Evolutionary conservation across 768 basidiomycete genomes (phyloP).

Genomic region (Amanita pallidorosea): DNA sequence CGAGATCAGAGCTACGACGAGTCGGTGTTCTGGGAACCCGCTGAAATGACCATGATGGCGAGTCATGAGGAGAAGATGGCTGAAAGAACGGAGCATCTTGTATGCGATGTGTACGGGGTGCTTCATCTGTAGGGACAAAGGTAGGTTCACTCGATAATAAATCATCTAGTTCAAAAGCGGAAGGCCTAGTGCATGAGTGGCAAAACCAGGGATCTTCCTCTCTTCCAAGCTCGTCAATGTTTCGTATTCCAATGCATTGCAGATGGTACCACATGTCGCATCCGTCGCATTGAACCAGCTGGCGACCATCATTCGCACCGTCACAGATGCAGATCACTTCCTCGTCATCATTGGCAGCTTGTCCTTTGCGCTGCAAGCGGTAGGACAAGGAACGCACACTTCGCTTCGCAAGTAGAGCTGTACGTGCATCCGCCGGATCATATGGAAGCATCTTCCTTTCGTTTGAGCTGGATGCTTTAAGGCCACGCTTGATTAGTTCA

Average conservation of each 20-base stretch:
- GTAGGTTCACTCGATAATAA: slow-evolving; percentile 45
- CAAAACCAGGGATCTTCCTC: slow-evolving; percentile 82
- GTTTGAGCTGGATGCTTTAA: slow-evolving; percentile 15
- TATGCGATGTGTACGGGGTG: slow-evolving; percentile 25
- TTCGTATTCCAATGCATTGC: slow-evolving; percentile 63
- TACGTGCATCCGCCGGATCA: slow-evolving; percentile 70
- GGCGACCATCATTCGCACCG: slow-evolving; percentile 59
- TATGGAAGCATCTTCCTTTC: slow-evolving; percentile 33
- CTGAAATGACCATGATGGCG: slow-evolving; percentile 42
- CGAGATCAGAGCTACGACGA: slow-evolving; percentile 23
- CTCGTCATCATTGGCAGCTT: slow-evolving; percentile 20
- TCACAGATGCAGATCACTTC: slow-evolving; percentile 55
- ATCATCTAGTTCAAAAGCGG: slow-evolving; percentile 22
- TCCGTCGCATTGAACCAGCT: slow-evolving; percentile 72
- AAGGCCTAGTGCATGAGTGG: slow-evolving; percentile 37
- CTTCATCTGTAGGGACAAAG: slow-evolving; percentile 57
- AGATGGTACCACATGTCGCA: slow-evolving; percentile 81
- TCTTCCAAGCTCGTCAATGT: slow-evolving; percentile 51
- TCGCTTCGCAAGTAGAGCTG: slow-evolving; percentile 62
- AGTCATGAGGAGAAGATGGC: slow-evolving; percentile 35
- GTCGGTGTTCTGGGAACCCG: slow-evolving; percentile 44
- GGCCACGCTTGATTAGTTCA: slow-evolving; percentile 18
- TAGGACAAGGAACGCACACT: slow-evolving; percentile 52
- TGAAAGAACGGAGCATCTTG: slow-evolving; percentile 55
- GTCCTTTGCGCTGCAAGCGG: slow-evolving; percentile 32